phyloP scores from a whole-genome alignment of 1,139 yeast species.

The Wickerhamiella pararugosa region DNA sequence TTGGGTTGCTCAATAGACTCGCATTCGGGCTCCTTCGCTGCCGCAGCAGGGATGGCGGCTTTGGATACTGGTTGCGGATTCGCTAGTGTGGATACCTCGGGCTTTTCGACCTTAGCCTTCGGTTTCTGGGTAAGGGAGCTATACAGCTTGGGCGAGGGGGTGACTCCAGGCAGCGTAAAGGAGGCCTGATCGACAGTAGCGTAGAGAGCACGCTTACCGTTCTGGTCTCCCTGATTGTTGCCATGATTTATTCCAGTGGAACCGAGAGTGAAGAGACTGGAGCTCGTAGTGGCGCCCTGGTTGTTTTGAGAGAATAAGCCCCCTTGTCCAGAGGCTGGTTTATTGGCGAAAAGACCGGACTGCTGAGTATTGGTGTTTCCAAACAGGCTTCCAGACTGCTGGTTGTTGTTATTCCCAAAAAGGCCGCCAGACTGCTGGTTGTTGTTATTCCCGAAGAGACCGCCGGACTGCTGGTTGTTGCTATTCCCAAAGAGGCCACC shows the following conservation, averaged over 20 bases:
- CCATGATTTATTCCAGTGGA: slow-evolving; percentile 12
- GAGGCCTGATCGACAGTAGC: slow-evolving; percentile 48
- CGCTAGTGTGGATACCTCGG: too few species aligned
- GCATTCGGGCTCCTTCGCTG: neutral
- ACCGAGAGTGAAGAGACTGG: slow-evolving; percentile 17
- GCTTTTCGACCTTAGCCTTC: neutral
- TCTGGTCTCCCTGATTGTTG: slow-evolving; percentile 1
- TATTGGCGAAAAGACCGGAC: slow-evolving; percentile 2
- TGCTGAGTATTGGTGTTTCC: slow-evolving; percentile 7
- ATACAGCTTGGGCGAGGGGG: slow-evolving; percentile 15
- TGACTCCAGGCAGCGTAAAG: slow-evolving; percentile 36
- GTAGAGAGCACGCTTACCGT: slow-evolving; percentile 7
- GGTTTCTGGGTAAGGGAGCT: slow-evolving; percentile 11
- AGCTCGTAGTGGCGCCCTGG: slow-evolving; percentile 8
- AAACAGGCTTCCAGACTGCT: slow-evolving; percentile 7
- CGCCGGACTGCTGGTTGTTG: slow-evolving; percentile 11
- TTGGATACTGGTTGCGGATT: neutral
- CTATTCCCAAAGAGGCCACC: slow-evolving; percentile 30
- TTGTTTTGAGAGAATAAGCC: slow-evolving; percentile 18
- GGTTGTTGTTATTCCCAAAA: slow-evolving; percentile 20
- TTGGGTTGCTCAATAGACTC: neutral
- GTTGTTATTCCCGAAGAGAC: slow-evolving; percentile 21
- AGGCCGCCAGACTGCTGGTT: slow-evolving; percentile 15
- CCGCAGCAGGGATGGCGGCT: neutral
- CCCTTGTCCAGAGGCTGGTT: slow-evolving; percentile 13